Evolutionary conservation across 352 stramenopile species (phyloP), one percentile per base, ranked within the genome.

Genomic region (Globisporangium lucens): DNA sequence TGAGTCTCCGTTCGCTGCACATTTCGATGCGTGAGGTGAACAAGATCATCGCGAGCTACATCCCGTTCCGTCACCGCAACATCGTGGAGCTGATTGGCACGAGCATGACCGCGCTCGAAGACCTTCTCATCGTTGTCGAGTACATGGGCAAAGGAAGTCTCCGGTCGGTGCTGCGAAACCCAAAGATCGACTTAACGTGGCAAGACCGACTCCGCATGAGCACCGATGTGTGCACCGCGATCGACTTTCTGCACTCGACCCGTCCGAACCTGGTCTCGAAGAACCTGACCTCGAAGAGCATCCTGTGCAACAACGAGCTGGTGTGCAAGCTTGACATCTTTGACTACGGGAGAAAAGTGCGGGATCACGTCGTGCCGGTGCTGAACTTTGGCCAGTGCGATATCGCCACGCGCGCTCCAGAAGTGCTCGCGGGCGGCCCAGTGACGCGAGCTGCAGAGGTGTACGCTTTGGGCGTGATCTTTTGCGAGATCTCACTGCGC

Each of bases 261-360:
- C 69, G 76, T 3, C 66, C 71, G 17, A 66, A 64, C 4, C 69
- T 75, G 15, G 60, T 90, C 24, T 82, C 77, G 22, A 74, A 77
- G 15, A 86, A 86, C 36, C 33, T 93, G 29, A 89, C 82, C 15
- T 71, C 70, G n/a, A 84, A 74, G 52, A 91, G 77, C 60, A 78
- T 91, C 53, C 67, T 94, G 13, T 77, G 82, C 60, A 75, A 81
- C 47, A 71, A 63, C 4, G 73, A 89, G 4, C 66, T 89, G n/a
- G 83, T 75, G 46, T 92, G 83, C 63, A 94, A 94, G 66, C 67
- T 94, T 13, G 83, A 94, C 58, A 79, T 91, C 20, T 89, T 94
- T 61, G 81, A 93, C 59, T 90, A 89, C 38, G 78, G 76, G 15
- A 74, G 67, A 13, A 79, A 74, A 22, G 69, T 84, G 30, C 81